A percentile compares a stretch with the other conserved stretches of the same genome.
These are phyloP conservation scores for Trametes hirsuta DNA, from an alignment of 1,284 basidiomycete genomes.

Conservation along the genomic window DNA sequence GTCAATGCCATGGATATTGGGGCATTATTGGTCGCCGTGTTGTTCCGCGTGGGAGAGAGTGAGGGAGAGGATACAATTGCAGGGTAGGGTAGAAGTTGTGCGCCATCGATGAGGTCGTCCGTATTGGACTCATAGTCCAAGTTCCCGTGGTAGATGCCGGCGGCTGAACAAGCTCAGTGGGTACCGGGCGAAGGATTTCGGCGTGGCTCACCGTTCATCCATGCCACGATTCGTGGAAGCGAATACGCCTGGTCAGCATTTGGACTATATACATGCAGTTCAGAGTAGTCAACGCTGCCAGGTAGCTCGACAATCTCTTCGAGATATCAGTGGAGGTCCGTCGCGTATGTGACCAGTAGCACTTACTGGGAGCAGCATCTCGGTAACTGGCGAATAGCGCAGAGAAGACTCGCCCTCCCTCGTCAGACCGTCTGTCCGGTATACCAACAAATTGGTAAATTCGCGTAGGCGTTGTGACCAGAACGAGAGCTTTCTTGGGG, in stretches of 20 bases:
- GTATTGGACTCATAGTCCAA: slow-evolving; percentile 67
- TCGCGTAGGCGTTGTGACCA: slow-evolving; percentile 86
- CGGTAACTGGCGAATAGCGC: slow-evolving; percentile 74
- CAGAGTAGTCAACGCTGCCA: slow-evolving; percentile 72
- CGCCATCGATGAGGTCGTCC: slow-evolving; percentile 81
- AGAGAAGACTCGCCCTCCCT: slow-evolving; percentile 78
- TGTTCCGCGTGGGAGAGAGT: slow-evolving; percentile 20
- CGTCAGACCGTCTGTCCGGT: slow-evolving; percentile 67
- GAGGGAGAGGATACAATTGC: slow-evolving; percentile 34
- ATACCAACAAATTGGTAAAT: slow-evolving; percentile 90
- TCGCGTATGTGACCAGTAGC: neutral
- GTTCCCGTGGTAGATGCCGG: slow-evolving; percentile 85
- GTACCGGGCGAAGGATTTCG: neutral
- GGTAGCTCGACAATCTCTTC: slow-evolving; percentile 87
- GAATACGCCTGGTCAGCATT: slow-evolving; percentile 71
- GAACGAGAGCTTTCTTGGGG: slow-evolving; percentile 64
- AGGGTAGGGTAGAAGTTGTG: slow-evolving; percentile 73
- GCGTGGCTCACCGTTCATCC: slow-evolving; percentile 75
- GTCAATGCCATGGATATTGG: slow-evolving; percentile 85
- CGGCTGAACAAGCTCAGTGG: slow-evolving; percentile 47
- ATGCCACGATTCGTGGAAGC: slow-evolving; percentile 74
- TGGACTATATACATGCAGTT: slow-evolving; percentile 77
- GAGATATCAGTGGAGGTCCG: slow-evolving; percentile 26
- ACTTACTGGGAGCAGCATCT: slow-evolving; percentile 80
- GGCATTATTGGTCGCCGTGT: slow-evolving; percentile 38